Conservation (phyloP, 1,284 basidiomycete genomes). For the Naganishia liquefaciens region DNA sequence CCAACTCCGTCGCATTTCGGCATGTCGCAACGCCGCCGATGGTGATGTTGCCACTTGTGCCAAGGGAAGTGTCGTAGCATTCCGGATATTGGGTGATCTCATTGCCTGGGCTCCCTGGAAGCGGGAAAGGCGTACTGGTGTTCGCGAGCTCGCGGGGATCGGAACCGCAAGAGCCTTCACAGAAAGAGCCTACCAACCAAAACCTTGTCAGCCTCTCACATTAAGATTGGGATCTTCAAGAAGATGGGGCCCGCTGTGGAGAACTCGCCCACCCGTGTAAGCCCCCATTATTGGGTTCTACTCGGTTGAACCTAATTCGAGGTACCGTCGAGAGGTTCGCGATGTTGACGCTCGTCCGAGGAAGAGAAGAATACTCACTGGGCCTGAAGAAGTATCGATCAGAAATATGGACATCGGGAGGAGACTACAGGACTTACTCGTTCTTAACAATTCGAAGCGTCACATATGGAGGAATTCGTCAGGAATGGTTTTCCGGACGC, state of each 20-base stretch:
- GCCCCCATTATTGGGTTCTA: too few species aligned
- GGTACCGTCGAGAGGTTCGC: too few species aligned
- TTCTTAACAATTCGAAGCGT: neutral
- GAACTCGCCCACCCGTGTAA: too few species aligned
- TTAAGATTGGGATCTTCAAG: neutral
- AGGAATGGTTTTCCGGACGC: too few species aligned
- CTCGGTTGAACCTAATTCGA: too few species aligned
- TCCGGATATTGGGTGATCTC: constrained; percentile 26
- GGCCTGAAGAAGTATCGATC: neutral
- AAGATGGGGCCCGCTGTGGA: neutral
- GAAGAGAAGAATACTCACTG: neutral
- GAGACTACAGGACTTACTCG: neutral
- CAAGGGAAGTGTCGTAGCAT: constrained; percentile 45
- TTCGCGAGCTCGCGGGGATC: constrained; percentile 28
- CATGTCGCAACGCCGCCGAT: constrained; percentile 28
- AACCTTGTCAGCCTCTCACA: neutral
- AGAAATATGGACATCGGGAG: too few species aligned
- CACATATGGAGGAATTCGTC: too few species aligned
- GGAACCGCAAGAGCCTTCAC: constrained; percentile 60
- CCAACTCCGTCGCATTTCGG: constrained; percentile 29
- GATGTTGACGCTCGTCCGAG: too few species aligned
- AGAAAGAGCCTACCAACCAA: constrained; percentile 56
- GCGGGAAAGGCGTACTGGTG: constrained; percentile 24
- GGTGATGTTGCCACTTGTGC: constrained; percentile 26
- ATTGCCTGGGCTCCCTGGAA: constrained; percentile 38